Evolutionary conservation across 768 basidiomycete species (phyloP), one percentile per base, ranked within the genome.

Genomic region (Leccinum arenicola): DNA sequence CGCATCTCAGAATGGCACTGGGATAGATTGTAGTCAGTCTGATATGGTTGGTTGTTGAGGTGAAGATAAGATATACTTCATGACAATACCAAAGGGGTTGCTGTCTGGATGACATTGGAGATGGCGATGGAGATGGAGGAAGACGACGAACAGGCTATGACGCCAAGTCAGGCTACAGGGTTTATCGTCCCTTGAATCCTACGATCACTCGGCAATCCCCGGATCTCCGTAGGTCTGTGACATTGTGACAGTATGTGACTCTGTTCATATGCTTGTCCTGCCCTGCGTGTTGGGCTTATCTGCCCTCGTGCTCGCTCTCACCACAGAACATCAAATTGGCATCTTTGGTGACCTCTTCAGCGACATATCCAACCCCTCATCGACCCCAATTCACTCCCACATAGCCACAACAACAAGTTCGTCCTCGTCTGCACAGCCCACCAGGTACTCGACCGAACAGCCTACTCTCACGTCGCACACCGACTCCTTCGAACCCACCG

Each of bases 1-100:
- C 88, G 77, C 91, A 92, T 95, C 75, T 95, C 91, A 55, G 89
- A 85, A 70, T 86, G 81, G 69, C 94, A 96, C 93, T 95, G 68
- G 14, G 19, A 21, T 15, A 52, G 19, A 62, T 40, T 40, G 58
- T 33, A 55, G 56, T 64, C 21, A 67, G 68, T 50, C 2, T 29
- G 59, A 64, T 27, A 21, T 21, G 21, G 21, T 21, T 0, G 19
- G 59, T 48, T 3, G 40, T 6, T 8, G 17, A 9, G n/a, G 38
- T 61, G 29, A 15, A 17, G 21, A 8, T 23, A 23, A 14, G 33
- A 68, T 74, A 15, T 47, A 86, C 89, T 75, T 89, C 78, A 68
- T 92, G 88, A 63, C 90, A 92, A 66, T 77, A 91, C 90, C 90
- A 93, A 66, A 90, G 70, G 4, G 31, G 31, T 4, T 88, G 85